Percentiles rank a stretch among this genome's conserved stretches.
These are phyloP conservation scores for Neobulgaria alba DNA, from an alignment of 2,329 filamentous ascomycete genomes.

Conservation along the genomic window DNA sequence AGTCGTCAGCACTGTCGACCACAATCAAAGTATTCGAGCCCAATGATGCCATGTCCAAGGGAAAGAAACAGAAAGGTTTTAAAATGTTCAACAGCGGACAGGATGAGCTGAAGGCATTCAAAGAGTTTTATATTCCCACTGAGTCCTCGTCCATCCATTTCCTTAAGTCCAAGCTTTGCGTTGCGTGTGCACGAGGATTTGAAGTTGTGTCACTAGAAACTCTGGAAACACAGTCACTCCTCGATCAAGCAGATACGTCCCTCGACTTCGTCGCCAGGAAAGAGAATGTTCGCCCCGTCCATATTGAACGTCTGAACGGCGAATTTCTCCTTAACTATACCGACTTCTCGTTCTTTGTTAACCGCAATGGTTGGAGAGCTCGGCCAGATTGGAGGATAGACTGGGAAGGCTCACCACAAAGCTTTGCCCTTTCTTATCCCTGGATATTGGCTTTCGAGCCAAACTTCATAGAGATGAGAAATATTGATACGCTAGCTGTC, in stretches of 20 bases:
- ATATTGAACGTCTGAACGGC: conserved; percentile 93
- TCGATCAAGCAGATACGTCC: conserved; percentile 95
- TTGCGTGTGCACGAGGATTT: conserved; percentile 90
- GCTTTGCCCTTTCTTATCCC: conserved; percentile 89
- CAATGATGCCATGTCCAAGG: conserved; percentile 86
- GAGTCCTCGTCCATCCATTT: conserved; percentile 99
- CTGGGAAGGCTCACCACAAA: conserved; percentile 90
- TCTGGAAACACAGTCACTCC: conserved; percentile 91
- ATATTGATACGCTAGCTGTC: conserved; percentile 89
- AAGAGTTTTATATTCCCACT: conserved; percentile 97
- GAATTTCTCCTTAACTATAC: conserved; percentile 98
- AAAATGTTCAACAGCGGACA: conserved; percentile 94
- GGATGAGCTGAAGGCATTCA: conserved; percentile 92
- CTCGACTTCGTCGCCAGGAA: conserved; percentile 93
- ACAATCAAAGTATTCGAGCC: conserved; percentile 99
- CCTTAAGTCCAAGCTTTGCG: conserved; percentile 90
- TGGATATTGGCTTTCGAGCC: conserved; percentile 97
- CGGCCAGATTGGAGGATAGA: conserved; percentile 94
- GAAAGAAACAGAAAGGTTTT: conserved; percentile 91
- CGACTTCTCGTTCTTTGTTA: conserved; percentile 98
- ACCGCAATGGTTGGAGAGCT: conserved; percentile 94
- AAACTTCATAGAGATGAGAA: conserved; percentile 93
- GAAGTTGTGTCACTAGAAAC: conserved; percentile 96
- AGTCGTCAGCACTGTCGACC: conserved; percentile 83
- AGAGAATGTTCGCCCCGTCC: conserved; percentile 88